Conservation (phyloP, 106 monocot genomes). For the Dendrobium nobile region DNA sequence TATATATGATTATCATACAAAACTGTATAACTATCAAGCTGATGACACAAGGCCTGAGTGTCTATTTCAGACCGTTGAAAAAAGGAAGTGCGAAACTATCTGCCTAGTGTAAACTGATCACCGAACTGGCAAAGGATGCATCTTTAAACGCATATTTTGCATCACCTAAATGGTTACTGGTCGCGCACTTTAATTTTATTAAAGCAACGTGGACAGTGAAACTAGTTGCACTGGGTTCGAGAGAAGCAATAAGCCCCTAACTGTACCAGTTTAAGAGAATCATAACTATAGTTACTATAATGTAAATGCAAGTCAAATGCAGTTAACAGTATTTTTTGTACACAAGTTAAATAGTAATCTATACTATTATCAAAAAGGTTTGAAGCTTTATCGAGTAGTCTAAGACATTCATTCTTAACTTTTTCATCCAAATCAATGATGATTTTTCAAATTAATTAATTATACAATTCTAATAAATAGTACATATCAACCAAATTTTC, state of each 20-base stretch:
- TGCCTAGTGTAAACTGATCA: not conserved
- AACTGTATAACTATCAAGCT: not conserved
- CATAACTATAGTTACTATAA: not conserved
- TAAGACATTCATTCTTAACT: too few species aligned
- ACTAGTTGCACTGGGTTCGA: not conserved
- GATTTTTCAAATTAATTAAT: too few species aligned
- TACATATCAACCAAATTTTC: too few species aligned
- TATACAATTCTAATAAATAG: too few species aligned
- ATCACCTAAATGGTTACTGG: not conserved
- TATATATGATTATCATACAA: conserved; percentile 1
- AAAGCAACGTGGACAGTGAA: not conserved
- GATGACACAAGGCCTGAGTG: not conserved
- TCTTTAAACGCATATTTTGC: not conserved
- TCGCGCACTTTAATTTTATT: not conserved
- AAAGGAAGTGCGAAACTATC: not conserved
- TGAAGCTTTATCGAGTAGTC: not conserved
- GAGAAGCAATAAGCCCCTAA: not conserved
- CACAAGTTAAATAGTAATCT: not conserved
- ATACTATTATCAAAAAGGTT: not conserved
- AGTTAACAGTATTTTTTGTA: not conserved
- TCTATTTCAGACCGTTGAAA: not conserved
- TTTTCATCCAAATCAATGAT: too few species aligned
- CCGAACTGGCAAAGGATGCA: not conserved
- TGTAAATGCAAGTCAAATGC: not conserved
- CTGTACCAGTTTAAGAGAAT: not conserved